These are phyloP conservation scores for Phytophthora citrophthora DNA, from an alignment of 352 stramenopile species.

Conservation along the genomic window DNA sequence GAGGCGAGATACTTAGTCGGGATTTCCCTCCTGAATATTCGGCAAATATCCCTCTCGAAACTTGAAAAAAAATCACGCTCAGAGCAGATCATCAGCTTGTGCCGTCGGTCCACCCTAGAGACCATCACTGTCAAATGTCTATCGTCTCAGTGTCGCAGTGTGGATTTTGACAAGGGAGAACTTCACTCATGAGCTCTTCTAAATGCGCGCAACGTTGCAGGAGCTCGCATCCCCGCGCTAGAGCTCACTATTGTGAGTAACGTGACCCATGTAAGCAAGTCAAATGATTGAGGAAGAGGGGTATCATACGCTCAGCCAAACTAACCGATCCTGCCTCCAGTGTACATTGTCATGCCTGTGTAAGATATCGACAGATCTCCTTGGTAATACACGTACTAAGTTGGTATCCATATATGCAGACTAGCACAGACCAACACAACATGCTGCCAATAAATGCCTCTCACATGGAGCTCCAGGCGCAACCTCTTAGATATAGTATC, in stretches of 20 bases:
- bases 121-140: too few species aligned
- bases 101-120: neutral
- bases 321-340: too few species aligned
- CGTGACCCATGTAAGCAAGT: slow-evolving; percentile 12
- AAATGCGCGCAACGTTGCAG: slow-evolving; percentile 18
- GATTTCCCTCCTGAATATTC: slow-evolving; percentile 24
- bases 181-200: slow-evolving; percentile 17
- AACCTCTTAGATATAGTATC: slow-evolving; percentile 18
- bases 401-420: too few species aligned
- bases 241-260: slow-evolving; percentile 17
- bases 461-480: too few species aligned
- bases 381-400: too few species aligned
- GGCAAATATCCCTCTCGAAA: slow-evolving; percentile 18
- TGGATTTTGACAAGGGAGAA: slow-evolving; percentile 17
- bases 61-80: slow-evolving; percentile 10
- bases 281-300: neutral
- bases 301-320: neutral
- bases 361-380: too few species aligned
- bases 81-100: neutral
- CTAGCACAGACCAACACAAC: too few species aligned
- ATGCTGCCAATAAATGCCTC: too few species aligned
- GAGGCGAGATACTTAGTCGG: slow-evolving; percentile 14
- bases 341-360: too few species aligned
- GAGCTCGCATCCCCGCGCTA: slow-evolving; percentile 5
- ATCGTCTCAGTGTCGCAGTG: neutral